phyloP scores from a whole-genome alignment of 176 grass and related monocot genomes.

The Melocanna baccifera region DNA sequence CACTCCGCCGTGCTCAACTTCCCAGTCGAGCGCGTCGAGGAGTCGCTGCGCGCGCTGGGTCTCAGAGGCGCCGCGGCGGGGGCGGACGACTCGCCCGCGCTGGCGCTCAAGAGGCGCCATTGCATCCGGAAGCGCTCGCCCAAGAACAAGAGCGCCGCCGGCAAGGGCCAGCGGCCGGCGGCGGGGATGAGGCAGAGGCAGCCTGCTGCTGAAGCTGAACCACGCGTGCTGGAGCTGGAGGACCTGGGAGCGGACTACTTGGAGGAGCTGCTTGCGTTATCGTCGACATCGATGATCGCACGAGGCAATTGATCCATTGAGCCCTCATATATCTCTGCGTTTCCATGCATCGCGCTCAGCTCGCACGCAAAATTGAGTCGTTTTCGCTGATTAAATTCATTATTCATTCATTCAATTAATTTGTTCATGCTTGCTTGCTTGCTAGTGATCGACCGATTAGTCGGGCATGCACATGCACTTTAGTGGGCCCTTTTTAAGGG shows the following conservation, averaged over 20 bases:
- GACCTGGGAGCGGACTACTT: slow-evolving; percentile 34
- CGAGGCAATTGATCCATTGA: no score
- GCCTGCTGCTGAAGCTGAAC: not conserved
- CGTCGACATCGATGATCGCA: not conserved
- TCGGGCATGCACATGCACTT: not conserved
- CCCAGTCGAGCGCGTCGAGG: not conserved
- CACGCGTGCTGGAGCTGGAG: slow-evolving; percentile 16
- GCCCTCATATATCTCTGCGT: no score
- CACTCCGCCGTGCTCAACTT: slow-evolving; percentile 20
- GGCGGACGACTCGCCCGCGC: not conserved
- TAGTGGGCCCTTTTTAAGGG: no score
- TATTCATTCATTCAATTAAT: not conserved
- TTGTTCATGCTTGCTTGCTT: not conserved
- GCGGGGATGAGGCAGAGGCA: not conserved
- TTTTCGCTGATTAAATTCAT: not conserved
- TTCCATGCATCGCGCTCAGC: not conserved
- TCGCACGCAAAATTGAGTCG: not conserved
- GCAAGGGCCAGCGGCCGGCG: not conserved
- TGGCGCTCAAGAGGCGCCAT: slow-evolving; percentile 26
- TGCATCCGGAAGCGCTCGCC: slow-evolving; percentile 18
- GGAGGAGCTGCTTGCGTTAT: slow-evolving; percentile 23
- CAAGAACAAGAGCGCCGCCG: not conserved
- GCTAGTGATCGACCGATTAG: not conserved
- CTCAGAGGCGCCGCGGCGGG: not conserved
- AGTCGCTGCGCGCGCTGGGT: slow-evolving; percentile 1